Evolutionary conservation across 345 rosid species (phyloP).

Genomic region (Laguncularia racemosa): DNA sequence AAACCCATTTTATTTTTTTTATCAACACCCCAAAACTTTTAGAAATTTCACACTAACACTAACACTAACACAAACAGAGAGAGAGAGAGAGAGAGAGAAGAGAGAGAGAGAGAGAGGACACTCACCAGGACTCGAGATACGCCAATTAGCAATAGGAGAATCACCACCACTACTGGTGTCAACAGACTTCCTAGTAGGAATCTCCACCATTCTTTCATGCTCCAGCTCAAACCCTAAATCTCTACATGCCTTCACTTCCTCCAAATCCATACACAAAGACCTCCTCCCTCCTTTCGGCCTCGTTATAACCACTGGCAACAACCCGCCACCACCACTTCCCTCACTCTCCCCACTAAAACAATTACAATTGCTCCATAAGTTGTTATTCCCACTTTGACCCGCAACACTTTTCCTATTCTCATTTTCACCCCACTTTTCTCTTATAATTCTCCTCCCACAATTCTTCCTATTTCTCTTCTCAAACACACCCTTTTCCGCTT

Average conservation of each 20-base stretch:
- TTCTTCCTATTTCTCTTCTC: slow-evolving; percentile 20
- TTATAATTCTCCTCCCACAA: slow-evolving; percentile 13
- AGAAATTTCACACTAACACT: no score
- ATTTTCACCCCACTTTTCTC: slow-evolving; percentile 9
- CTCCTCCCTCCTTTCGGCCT: slow-evolving; percentile 75
- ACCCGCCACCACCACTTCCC: slow-evolving; percentile 24
- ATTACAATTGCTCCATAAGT: slow-evolving; percentile 5
- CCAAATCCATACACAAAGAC: slow-evolving; percentile 85
- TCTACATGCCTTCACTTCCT: slow-evolving; percentile 81
- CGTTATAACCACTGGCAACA: slow-evolving; percentile 67
- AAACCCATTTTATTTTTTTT: no score
- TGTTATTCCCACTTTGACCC: slow-evolving; percentile 1
- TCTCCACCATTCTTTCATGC: slow-evolving; percentile 55
- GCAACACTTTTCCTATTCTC: not conserved
- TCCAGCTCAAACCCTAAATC: slow-evolving; percentile 91
- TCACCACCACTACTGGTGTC: slow-evolving; percentile 78
- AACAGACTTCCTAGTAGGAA: slow-evolving; percentile 45
- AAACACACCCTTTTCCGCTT: slow-evolving; percentile 36
- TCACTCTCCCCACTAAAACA: slow-evolving; percentile 59
- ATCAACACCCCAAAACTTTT: no score
- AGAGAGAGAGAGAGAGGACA: not conserved
- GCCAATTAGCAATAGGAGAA: slow-evolving; percentile 85
- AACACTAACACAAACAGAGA: no score
- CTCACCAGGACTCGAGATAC: slow-evolving; percentile 89
- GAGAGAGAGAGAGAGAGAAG: no score